These are phyloP conservation scores for Sphenostylis stenocarpa DNA, from an alignment of 306 rosid genomes.

Conservation along the genomic window DNA sequence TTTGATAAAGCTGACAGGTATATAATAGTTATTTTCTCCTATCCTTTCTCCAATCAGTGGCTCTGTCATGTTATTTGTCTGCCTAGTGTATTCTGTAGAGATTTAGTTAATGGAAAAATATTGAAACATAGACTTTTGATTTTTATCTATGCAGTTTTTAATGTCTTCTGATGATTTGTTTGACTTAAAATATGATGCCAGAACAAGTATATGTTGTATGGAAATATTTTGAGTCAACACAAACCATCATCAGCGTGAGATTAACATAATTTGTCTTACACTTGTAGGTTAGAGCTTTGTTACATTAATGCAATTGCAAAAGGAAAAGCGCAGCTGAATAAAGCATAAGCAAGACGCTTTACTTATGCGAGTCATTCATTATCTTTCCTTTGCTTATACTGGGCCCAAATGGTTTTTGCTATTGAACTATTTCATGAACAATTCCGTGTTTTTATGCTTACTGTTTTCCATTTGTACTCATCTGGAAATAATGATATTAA, in stretches of 20 bases:
- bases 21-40: neutral
- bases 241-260: neutral
- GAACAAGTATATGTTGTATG: neutral
- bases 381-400: neutral
- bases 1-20: conserved; percentile 46
- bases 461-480: neutral
- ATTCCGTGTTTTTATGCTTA: neutral
- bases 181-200: neutral
- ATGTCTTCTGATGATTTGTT: neutral
- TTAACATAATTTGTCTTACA: neutral
- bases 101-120: conserved; percentile 1
- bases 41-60: too few relatives aligned
- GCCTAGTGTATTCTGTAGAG: neutral
- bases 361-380: neutral
- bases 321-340: neutral
- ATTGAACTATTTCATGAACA: neutral
- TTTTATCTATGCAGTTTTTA: neutral
- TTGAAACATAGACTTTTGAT: neutral
- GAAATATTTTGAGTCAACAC: neutral
- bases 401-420: neutral
- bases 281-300: neutral
- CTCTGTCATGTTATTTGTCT: too few relatives aligned
- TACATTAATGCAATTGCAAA: neutral
- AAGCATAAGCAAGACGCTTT: neutral
- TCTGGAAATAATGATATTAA: neutral